Base-by-base conservation (phyloP, 1,284 basidiomycete species). In the Ceratorhiza oryzae-sativae region DNA sequence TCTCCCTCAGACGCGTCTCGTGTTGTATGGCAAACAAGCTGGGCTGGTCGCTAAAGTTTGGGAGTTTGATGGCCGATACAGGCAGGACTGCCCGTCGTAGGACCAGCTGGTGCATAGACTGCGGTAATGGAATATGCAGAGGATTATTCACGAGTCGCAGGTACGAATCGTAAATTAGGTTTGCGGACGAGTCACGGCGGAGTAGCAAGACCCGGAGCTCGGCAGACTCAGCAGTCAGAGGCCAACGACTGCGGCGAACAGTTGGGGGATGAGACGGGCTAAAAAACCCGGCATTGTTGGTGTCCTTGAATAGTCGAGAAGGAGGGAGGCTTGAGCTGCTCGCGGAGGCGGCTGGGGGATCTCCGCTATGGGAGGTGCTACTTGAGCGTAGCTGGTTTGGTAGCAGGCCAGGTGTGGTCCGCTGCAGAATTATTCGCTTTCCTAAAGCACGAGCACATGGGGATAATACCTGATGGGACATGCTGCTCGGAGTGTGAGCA, bases 1-100 rank as follows among this genome's bases (percentile, higher is more conserved):
- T 80, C 18, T 83, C 79, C 77, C 86, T 86, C 76, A 90, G 85
- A 42, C 90, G 87, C 25, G 80, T 78, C 80, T 92, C 91, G 41
- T 68, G 51, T 58, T 53, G 65, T 27, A 46, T 12, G 13, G 41
- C 41, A 34, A 58, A 68, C 30, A 20, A 27, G 41, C 58, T 53
- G 3, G 51, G 65, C 20, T 56, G 65, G 9, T 56, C 27, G 41
- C 65, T 68, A 34, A 46, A 68, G 53, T 58, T 68, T 58, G 65
- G 65, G 10, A 46, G 65, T 49, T n/a, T n/a, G 20, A 68, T 46
- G 30, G 30, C 27, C 18, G 49, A 30, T 25, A 34, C 41, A 12
- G 51, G 65, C 6, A 6, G 30, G 27, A 56, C 53, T 27, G 36
- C 51, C 2, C 65, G 51, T 8, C 65, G 51, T 6, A 68, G 41